These are phyloP conservation scores for Phellopilus nigrolimitatus DNA, from an alignment of 1,284 basidiomycete species.

Conservation along the genomic window DNA sequence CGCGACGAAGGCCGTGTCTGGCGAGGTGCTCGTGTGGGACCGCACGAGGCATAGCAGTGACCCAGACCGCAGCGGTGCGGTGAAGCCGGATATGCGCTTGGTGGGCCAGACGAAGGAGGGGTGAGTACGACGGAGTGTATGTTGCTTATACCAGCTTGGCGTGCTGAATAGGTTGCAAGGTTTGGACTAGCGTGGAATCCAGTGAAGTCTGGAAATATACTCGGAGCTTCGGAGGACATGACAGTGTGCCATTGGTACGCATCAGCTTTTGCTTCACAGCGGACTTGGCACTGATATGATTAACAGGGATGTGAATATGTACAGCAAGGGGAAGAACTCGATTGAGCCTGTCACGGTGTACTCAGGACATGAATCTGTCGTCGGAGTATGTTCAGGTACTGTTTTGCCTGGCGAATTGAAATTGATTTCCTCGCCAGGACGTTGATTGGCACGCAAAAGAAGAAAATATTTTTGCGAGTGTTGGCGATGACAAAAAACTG, in stretches of 20 bases:
- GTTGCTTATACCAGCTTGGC: slow-evolving; percentile 1
- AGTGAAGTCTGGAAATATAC: slow-evolving; percentile 74
- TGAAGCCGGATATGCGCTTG: slow-evolving; percentile 88
- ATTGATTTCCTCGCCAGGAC: slow-evolving; percentile 52
- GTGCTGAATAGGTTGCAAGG: slow-evolving; percentile 36
- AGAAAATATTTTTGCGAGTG: slow-evolving; percentile 88
- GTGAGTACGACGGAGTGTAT: slow-evolving; percentile 43
- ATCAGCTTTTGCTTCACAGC: slow-evolving; percentile 6
- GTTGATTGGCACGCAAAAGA: slow-evolving; percentile 92
- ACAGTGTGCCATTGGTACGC: slow-evolving; percentile 89
- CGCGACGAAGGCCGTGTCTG: slow-evolving; percentile 89
- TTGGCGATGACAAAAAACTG: slow-evolving; percentile 95
- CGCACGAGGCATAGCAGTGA: slow-evolving; percentile 95
- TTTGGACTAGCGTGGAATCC: slow-evolving; percentile 95
- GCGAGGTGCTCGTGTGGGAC: slow-evolving; percentile 93
- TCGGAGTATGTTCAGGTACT: slow-evolving; percentile 60
- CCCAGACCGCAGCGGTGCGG: slow-evolving; percentile 79
- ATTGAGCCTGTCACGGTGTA: slow-evolving; percentile 83
- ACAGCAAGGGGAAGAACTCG: slow-evolving; percentile 74
- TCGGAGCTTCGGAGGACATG: slow-evolving; percentile 94
- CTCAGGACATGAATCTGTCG: slow-evolving; percentile 84
- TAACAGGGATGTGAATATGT: slow-evolving; percentile 85
- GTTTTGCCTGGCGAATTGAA: slow-evolving; percentile 10
- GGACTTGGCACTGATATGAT: neutral
- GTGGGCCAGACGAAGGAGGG: slow-evolving; percentile 92